Percentiles rank a stretch among this genome's conserved stretches.
phyloP scores from a whole-genome alignment of 2,329 filamentous ascomycete genomes.

The Aotearoamyces nothofagi region DNA sequence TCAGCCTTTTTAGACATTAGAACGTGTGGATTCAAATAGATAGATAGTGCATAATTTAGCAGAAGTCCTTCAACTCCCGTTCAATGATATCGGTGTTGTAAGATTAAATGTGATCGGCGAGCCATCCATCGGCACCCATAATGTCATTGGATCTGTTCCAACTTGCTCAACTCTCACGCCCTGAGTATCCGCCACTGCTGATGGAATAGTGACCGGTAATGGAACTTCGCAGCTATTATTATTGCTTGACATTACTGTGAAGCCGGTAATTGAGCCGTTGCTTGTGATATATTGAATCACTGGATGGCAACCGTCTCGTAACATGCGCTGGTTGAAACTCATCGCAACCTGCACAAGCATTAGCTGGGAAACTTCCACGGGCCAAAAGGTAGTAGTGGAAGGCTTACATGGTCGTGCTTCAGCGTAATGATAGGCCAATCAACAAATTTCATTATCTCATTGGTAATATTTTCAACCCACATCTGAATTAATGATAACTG shows the following conservation, averaged over 20 bases:
- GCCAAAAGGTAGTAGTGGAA: no score
- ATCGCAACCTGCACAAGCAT: slow-evolving; percentile 6
- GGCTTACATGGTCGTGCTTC: slow-evolving; percentile 38
- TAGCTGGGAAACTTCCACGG: no score
- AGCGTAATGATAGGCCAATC: slow-evolving; percentile 38
- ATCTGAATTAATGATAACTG: slow-evolving; percentile 14
- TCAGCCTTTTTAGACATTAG: no score
- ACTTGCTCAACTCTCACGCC: slow-evolving; percentile 25
- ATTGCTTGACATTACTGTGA: slow-evolving; percentile 28
- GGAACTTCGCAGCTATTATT: slow-evolving; percentile 9
- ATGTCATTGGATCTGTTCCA: slow-evolving; percentile 32
- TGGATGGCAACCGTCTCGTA: slow-evolving; percentile 10
- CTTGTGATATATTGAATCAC: slow-evolving; percentile 8
- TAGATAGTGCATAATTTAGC: no score
- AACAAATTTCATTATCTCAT: slow-evolving; percentile 20
- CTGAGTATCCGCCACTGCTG: slow-evolving; percentile 11
- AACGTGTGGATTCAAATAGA: no score
- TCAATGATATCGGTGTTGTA: no score
- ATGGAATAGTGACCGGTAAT: slow-evolving; percentile 22
- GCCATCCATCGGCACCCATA: slow-evolving; percentile 30
- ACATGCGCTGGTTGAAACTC: slow-evolving; percentile 33
- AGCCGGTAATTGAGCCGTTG: slow-evolving; percentile 10
- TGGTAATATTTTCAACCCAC: slow-evolving; percentile 17
- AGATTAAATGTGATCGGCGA: slow-evolving; percentile 25
- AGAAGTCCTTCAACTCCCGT: no score